Conservation (phyloP, 1,284 basidiomycete species). For the Pascua guehoae region DNA sequence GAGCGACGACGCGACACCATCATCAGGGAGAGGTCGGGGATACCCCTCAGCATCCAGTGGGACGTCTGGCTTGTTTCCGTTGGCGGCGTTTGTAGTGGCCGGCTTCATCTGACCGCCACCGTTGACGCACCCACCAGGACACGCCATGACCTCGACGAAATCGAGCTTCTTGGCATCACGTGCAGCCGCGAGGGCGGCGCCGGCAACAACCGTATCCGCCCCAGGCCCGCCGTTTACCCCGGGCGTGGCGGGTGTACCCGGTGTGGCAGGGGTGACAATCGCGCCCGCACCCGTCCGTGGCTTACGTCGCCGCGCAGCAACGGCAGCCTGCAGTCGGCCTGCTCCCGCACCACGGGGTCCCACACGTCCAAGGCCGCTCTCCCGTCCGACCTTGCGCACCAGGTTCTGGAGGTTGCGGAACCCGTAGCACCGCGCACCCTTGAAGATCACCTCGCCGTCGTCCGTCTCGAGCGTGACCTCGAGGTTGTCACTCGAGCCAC, state of each 20-base stretch:
- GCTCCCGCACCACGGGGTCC: conserved; percentile 46
- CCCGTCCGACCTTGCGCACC: conserved; percentile 85
- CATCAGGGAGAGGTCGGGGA: conserved; percentile 56
- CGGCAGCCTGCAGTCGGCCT: conserved; percentile 44
- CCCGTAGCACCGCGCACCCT: conserved; percentile 92
- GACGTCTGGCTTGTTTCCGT: conserved; percentile 5
- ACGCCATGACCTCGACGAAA: conserved; percentile 99
- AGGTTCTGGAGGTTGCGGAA: conserved; percentile 97
- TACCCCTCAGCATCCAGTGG: conserved; percentile 61
- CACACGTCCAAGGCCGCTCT: conserved; percentile 64
- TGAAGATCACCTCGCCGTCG: conserved; percentile 64
- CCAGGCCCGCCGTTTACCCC: conserved; percentile 25
- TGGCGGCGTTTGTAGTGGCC: conserved; percentile 5
- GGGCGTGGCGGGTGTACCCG: conserved; percentile 23
- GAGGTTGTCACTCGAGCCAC: conserved; percentile 60
- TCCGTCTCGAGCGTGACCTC: conserved; percentile 58
- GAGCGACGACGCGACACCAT: conserved; percentile 31
- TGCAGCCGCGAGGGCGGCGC: conserved; percentile 16
- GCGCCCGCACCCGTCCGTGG: conserved; percentile 38
- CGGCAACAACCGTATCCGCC: conserved; percentile 6
- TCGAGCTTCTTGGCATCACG: conserved; percentile 67
- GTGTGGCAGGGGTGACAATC: conserved; percentile 13
- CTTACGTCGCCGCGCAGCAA: conserved; percentile 48
- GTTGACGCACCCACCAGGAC: conserved; percentile 94
- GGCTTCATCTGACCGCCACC: conserved; percentile 89